These are phyloP conservation scores for Myxozyma geophila DNA, from an alignment of 805 yeast genomes.

Conservation along the genomic window DNA sequence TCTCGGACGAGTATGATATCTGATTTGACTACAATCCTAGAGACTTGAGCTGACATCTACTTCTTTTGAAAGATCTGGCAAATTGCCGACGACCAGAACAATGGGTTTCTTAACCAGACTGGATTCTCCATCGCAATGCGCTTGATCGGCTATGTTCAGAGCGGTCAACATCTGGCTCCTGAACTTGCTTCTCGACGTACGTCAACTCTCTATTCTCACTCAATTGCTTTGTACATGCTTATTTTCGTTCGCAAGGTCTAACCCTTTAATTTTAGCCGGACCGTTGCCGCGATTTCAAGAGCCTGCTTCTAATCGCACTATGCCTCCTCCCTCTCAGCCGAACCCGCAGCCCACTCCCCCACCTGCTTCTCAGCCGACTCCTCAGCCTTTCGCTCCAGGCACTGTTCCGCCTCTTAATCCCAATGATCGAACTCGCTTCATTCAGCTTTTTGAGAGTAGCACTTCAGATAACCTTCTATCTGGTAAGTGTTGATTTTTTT, in stretches of 20 bases:
- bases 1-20: conserved; percentile 61
- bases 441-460: conserved; percentile 36
- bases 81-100: conserved; percentile 83
- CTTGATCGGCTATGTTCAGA: conserved; percentile 83
- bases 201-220: conserved; percentile 34
- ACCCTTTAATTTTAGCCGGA: conserved; percentile 49
- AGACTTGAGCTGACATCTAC: neutral
- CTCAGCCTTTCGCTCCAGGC: conserved; percentile 4
- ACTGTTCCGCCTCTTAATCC: conserved; percentile 46
- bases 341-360: neutral
- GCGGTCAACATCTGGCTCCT: conserved; percentile 62
- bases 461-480: conserved; percentile 17
- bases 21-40: neutral
- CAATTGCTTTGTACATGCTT: neutral
- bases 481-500: conserved; percentile 12
- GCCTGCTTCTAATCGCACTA: conserved; percentile 31
- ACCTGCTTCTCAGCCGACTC: neutral
- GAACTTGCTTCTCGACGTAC: conserved; percentile 52
- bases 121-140: conserved; percentile 89
- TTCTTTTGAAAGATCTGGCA: conserved; percentile 69
- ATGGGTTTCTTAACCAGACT: conserved; percentile 78
- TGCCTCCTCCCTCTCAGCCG: conserved; percentile 1
- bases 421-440: conserved; percentile 46
- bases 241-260: neutral
- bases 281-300: conserved; percentile 65